Conservation (phyloP, 2,329 filamentous ascomycete genomes). For the Phoma sp. region DNA sequence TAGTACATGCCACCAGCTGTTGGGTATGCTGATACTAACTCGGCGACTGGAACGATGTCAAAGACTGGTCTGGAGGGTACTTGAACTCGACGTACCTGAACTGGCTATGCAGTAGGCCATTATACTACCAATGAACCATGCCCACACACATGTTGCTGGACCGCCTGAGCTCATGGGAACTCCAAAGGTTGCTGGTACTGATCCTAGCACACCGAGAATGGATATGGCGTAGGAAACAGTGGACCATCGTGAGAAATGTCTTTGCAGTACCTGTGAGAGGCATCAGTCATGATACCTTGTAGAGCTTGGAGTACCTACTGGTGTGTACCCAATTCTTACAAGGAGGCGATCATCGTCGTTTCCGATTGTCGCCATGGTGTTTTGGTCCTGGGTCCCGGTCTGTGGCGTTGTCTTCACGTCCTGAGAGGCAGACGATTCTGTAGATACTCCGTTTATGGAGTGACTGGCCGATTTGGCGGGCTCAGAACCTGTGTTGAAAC, state of each 20-base stretch:
- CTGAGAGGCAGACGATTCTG: conserved; percentile 28
- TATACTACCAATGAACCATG: conserved; percentile 67
- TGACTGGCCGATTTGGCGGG: conserved; percentile 21
- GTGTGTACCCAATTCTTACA: conserved; percentile 67
- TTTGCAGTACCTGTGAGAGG: conserved; percentile 59
- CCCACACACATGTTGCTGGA: conserved; percentile 69
- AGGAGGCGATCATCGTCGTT: conserved; percentile 67
- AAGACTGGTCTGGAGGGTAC: not conserved
- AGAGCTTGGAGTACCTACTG: conserved; percentile 52
- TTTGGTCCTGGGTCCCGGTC: conserved; percentile 18
- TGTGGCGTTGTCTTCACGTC: conserved; percentile 35
- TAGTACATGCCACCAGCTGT: conserved; percentile 74
- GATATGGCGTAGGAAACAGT: conserved; percentile 71
- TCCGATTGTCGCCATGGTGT: conserved; percentile 57
- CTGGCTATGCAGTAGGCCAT: conserved; percentile 70
- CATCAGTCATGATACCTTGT: conserved; percentile 24
- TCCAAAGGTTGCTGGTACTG: conserved; percentile 68
- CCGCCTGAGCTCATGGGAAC: conserved; percentile 65
- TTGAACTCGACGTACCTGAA: conserved; percentile 52
- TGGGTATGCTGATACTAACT: conserved; percentile 70
- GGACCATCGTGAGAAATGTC: conserved; percentile 71
- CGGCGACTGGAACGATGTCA: conserved; percentile 56
- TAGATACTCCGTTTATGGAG: conserved; percentile 16
- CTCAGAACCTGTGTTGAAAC: conserved; percentile 27
- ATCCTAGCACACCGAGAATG: conserved; percentile 69